phyloP scores from a whole-genome alignment of 2,329 filamentous ascomycete genomes.

The Penicillium griseofulvum region DNA sequence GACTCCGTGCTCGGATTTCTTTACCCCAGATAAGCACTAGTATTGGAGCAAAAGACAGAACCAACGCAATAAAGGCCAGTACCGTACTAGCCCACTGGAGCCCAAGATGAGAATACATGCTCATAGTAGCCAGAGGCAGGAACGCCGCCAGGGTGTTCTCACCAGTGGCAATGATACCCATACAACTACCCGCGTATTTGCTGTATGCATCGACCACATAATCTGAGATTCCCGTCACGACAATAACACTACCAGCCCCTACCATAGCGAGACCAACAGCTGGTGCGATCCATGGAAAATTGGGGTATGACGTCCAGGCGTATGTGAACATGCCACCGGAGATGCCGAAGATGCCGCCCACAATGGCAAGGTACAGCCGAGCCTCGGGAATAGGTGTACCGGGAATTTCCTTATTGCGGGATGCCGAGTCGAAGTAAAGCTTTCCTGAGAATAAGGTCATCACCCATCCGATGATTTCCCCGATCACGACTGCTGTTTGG shows the following conservation, averaged over 20 bases:
- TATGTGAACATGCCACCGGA: conserved; percentile 38
- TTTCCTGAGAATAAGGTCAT: conserved; percentile 31
- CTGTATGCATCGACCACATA: conserved; percentile 52
- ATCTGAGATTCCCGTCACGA: conserved; percentile 49
- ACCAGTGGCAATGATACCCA: conserved; percentile 46
- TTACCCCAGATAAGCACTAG: conserved; percentile 40
- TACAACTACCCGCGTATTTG: conserved; percentile 48
- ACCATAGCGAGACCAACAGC: conserved; percentile 37
- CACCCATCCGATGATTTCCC: conserved; percentile 41
- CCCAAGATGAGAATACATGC: conserved; percentile 40
- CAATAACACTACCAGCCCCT: conserved; percentile 43
- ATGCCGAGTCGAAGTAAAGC: conserved; percentile 31
- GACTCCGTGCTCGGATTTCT: conserved; percentile 32
- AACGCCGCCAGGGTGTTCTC: conserved; percentile 47
- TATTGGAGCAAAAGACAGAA: conserved; percentile 35
- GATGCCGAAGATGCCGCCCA: conserved; percentile 35
- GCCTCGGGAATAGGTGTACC: conserved; percentile 46
- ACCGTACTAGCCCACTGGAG: conserved; percentile 44
- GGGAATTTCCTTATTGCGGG: conserved; percentile 39
- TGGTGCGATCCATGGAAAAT: conserved; percentile 37
- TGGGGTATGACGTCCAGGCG: conserved; percentile 35
- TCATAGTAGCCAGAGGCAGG: conserved; percentile 43
- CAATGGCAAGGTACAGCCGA: conserved; percentile 43
- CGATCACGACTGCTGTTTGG: conserved; percentile 43
- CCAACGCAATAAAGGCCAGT: conserved; percentile 42